Evolutionary conservation across 345 rosid species (phyloP).

Genomic region (Gossypium arboreum): DNA sequence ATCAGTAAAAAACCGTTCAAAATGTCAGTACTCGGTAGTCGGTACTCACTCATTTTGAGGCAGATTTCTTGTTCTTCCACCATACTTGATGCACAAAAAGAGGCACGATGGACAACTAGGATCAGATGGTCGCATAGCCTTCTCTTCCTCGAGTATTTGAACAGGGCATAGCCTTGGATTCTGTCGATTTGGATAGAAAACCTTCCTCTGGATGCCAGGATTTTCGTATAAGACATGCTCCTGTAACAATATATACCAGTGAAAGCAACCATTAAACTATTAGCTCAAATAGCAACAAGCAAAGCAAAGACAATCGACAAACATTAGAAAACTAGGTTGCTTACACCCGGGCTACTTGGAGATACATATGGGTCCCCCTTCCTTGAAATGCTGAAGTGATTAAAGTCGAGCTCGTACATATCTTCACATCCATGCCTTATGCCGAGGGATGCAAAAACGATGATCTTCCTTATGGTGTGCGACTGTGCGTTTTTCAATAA

Average conservation of each 20-base stretch:
- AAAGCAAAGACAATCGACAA: neutral
- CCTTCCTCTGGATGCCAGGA: conserved; percentile 39
- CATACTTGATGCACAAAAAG: conserved; percentile 61
- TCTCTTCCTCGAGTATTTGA: conserved; percentile 56
- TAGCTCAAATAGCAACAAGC: neutral
- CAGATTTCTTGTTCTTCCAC: conserved; percentile 60
- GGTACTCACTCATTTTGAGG: conserved; percentile 55
- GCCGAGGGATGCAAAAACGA: conserved; percentile 49
- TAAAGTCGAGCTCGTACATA: conserved; percentile 48
- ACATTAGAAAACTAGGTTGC: neutral
- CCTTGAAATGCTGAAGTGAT: conserved; percentile 45
- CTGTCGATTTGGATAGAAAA: conserved; percentile 42
- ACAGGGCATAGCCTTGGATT: conserved; percentile 53
- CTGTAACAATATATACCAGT: conserved; percentile 20
- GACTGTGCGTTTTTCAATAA: conserved; percentile 44
- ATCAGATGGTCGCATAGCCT: conserved; percentile 54
- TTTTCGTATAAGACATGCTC: conserved; percentile 54
- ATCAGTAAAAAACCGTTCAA: neutral
- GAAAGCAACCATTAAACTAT: neutral
- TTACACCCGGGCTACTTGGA: conserved; percentile 46
- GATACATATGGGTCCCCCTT: conserved; percentile 50
- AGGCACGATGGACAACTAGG: conserved; percentile 49
- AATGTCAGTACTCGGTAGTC: neutral
- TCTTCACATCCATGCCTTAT: conserved; percentile 58
- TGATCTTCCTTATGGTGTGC: conserved; percentile 54